Percentiles rank a stretch among this genome's conserved stretches.
Evolutionary conservation across 2,329 filamentous ascomycete genomes (phyloP).

Genomic region (Aspergillus ochraceus): DNA sequence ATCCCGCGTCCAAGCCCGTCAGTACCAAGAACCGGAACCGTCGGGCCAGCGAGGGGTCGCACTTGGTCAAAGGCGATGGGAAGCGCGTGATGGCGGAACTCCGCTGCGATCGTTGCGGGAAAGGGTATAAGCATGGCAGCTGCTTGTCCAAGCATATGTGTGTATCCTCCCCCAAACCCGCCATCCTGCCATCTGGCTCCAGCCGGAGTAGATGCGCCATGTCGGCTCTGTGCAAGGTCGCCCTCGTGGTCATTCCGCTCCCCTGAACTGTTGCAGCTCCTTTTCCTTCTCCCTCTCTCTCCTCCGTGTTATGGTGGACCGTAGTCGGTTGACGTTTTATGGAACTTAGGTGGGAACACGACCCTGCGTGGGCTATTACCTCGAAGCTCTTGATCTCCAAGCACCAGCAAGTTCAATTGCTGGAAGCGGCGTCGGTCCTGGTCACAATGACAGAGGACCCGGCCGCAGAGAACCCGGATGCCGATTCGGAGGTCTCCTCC

Average conservation of each 20-base stretch:
- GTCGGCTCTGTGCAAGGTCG: constrained; percentile 41
- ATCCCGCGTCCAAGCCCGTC: constrained; percentile 48
- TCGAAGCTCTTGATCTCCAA: constrained; percentile 98
- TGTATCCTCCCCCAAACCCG: constrained; percentile 65
- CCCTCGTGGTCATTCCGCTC: constrained; percentile 37
- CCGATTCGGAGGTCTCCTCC: constrained; percentile 78
- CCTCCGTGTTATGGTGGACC: constrained; percentile 16
- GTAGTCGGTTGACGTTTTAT: constrained; percentile 44
- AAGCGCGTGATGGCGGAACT: constrained; percentile 82
- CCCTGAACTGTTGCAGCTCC: constrained; percentile 31
- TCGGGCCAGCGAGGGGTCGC: constrained; percentile 81
- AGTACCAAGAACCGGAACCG: constrained; percentile 57
- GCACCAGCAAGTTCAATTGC: constrained; percentile 96
- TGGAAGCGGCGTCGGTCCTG: constrained; percentile 95
- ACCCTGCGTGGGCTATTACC: constrained; percentile 94
- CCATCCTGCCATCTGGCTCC: constrained; percentile 44
- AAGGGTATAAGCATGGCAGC: constrained; percentile 99
- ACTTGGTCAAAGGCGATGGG: constrained; percentile 74
- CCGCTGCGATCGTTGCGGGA: constrained; percentile 96
- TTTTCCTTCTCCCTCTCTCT: constrained; percentile 24
- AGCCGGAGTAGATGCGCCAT: constrained; percentile 41
- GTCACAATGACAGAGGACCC: constrained; percentile 80
- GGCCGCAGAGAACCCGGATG: constrained; percentile 65
- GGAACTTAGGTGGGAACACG: constrained; percentile 89
- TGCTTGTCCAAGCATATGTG: constrained; percentile 99